These are phyloP conservation scores for Beauveria bassiana DNA, from an alignment of 2,329 filamentous ascomycete species.

Conservation along the genomic window DNA sequence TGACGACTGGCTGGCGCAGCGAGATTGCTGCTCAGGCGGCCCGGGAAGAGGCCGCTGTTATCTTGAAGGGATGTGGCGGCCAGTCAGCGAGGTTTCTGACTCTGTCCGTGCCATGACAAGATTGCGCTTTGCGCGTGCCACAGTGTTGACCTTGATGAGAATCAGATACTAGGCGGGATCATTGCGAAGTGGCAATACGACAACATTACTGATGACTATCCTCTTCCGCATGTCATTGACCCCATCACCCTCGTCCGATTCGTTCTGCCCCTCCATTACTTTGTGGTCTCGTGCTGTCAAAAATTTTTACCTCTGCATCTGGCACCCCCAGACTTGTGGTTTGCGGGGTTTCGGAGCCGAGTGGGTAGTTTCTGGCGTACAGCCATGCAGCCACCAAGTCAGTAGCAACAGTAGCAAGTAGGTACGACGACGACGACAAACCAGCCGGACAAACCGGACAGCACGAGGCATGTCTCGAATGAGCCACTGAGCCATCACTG, in stretches of 20 bases:
- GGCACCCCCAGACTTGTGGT: constrained; percentile 1
- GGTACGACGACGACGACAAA: not conserved
- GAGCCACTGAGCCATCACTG: not conserved
- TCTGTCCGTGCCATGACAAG: not conserved
- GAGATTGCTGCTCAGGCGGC: not conserved
- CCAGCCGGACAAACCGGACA: not conserved
- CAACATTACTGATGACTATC: not conserved
- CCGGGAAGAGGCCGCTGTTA: not conserved
- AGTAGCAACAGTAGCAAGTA: not conserved
- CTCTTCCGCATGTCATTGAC: not conserved
- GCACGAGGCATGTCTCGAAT: not conserved
- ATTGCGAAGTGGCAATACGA: not conserved
- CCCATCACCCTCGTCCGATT: not conserved
- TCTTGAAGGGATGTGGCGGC: not conserved
- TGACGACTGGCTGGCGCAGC: not conserved
- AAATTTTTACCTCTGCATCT: not conserved
- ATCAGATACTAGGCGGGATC: not conserved
- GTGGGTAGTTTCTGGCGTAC: not conserved
- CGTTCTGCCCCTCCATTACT: not conserved
- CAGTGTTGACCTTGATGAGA: not conserved
- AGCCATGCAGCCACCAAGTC: constrained; percentile 3
- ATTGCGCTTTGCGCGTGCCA: not conserved
- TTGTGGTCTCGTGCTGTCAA: constrained; percentile 7
- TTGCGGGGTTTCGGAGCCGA: constrained; percentile 1
- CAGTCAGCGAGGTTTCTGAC: not conserved